Evolutionary conservation across 352 stramenopile genomes (phyloP).

Genomic region (Hyaloperonospora brassicae): DNA sequence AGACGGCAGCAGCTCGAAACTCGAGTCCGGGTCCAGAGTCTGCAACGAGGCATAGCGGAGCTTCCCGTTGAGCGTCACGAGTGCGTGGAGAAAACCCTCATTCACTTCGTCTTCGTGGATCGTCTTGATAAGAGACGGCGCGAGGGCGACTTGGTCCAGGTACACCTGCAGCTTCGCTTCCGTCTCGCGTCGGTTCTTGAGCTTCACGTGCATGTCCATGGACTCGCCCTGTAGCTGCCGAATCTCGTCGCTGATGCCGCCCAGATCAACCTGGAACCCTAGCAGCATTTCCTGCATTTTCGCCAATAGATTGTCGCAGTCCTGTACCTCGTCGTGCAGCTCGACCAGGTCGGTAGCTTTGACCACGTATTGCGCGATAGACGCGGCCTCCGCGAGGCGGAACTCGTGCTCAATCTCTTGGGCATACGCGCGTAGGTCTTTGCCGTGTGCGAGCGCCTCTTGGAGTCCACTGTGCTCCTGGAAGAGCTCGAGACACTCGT

Average conservation of each 20-base stretch:
- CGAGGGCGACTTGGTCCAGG: conserved; percentile 93
- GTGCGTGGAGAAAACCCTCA: conserved; percentile 89
- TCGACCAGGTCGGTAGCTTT: conserved; percentile 86
- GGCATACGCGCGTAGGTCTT: conserved; percentile 88
- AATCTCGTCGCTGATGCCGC: conserved; percentile 96
- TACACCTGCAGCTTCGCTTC: conserved; percentile 91
- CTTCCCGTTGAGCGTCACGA: conserved; percentile 91
- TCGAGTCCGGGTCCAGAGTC: conserved; percentile 52
- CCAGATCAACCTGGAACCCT: conserved; percentile 97
- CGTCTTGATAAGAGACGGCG: conserved; percentile 86
- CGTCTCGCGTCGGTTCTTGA: conserved; percentile 93
- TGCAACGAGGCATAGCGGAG: conserved; percentile 83
- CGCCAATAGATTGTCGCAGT: conserved; percentile 94
- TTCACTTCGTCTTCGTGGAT: conserved; percentile 94
- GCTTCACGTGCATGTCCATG: conserved; percentile 88
- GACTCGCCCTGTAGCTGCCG: conserved; percentile 93
- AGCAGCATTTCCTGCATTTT: conserved; percentile 97
- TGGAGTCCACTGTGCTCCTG: conserved; percentile 91
- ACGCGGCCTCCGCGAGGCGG: conserved; percentile 73
- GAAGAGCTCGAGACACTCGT: conserved; percentile 92
- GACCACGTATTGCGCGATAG: conserved; percentile 82
- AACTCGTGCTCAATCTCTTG: conserved; percentile 87
- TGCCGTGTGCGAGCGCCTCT: conserved; percentile 84
- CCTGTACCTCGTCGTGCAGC: conserved; percentile 91
- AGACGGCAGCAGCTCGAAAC: conserved; percentile 81